Base-by-base conservation (phyloP, 2,329 filamentous ascomycete genomes). In the Aspergillus nomiae region DNA sequence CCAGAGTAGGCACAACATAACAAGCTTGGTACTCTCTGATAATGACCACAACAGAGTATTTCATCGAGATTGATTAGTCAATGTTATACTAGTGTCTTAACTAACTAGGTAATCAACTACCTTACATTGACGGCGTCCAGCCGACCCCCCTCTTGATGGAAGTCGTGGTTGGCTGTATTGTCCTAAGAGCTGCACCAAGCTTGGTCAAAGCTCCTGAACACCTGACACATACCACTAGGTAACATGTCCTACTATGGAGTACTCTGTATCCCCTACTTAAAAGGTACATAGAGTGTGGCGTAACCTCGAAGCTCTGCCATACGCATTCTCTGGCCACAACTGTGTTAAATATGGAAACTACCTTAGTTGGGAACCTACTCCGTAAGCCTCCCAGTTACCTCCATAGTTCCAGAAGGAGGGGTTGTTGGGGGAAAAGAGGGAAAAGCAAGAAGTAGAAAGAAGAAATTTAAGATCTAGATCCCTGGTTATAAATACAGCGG, bases 401-500 rank as follows among this genome's bases (percentile, higher is more conserved):
- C 28, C 30, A 55, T 24, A 19, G 11, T 34, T 26, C 48, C 48
- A 19, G 45, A 24, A 48, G n/a, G 6, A 38, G 32, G 19, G 32
- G 26, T 28, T 28, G 26, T 28, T 28, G 26, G 36, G 51, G 28
- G 11, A n/a, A 32, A 14, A 34, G 28, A 24, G 45, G 21, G 11
- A 24, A 2, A 14, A 12, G 14, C 3, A 26, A 26, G 21, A 28
- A 34, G 28, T 3, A 21, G n/a, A 32, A 32, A 7, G 21, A 51
- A 51, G 34, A 8, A n/a, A 51, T 26, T 45, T 50, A 53, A 60
- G 64, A 63, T 63, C 64, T 67, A 67, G 65, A 67, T 63, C 58
- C 58, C 21, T 54, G 45, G 63, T 46, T 28, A 58, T 41, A 56
- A 32, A 61, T 67, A 63, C 58, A 45, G 61, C 61, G 50, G 48